Evolutionary conservation across 345 rosid genomes (phyloP), one percentile per base, ranked within the genome.

Genomic region (Eutrema yunnanense): DNA sequence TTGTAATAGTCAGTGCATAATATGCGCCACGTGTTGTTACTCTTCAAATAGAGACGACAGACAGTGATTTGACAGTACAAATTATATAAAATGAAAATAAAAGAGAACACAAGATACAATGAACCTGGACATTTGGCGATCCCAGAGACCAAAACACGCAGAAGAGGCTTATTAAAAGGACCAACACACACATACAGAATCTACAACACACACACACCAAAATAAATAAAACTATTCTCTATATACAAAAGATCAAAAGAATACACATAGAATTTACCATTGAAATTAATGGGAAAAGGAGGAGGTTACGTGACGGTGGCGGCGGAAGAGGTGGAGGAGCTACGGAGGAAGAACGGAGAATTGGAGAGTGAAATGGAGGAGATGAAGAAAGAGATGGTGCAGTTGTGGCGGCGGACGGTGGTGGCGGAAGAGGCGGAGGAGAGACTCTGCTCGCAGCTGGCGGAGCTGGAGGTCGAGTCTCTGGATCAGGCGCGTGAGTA

Each of bases 361-460:
- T 69, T 88, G 34, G 88, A 84, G 79, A 73, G 58, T 56, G 88
- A 63, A 11, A 27, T 56, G 61, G 75, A 76, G 46, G 71, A 70
- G 61, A 56, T 63, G 71, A 69, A 50, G 65, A 40, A 27, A 14
- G 71, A 56, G 53, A 76, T 76, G 80, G 6, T 76, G 13, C 58
- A 64, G 61, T 9, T 76, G 75, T 79, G 75, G 84, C 79, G 84
- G 77, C 72, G 92, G 73, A 77, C 88, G 4, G 65, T 87, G 43
- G 83, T 88, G 63, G 92, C 88, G 3, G 98, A 89, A 73, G 96
- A 89, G 65, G 96, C 83, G 4, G 98, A 89, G 84, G 96, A 90
- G 73, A 68, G 89, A 69, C 90, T 92, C 16, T 88, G 96, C 80
- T 75, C 85, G 2, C 92, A 90, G 86, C 81, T 90, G 5, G 97